Evolutionary conservation across 2,329 filamentous ascomycete genomes (phyloP).

Genomic region (Mycocentrospora acerina): DNA sequence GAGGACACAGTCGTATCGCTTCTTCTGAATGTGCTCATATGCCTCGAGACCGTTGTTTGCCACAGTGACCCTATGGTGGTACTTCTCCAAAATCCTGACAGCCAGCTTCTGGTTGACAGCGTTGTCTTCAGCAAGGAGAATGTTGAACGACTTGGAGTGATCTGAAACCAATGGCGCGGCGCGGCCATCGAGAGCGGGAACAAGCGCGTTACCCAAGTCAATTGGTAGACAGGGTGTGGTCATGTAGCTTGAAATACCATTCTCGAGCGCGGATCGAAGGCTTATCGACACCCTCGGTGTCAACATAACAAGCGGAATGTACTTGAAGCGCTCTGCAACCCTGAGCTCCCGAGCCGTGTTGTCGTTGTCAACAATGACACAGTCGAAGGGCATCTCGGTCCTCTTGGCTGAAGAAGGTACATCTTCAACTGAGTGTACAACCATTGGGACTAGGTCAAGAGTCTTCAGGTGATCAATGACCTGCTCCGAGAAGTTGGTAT

Average conservation of each 20-base stretch:
- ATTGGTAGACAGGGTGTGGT: constrained; percentile 93
- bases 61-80: constrained; percentile 88
- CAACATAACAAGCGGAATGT: constrained; percentile 90
- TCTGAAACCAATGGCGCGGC: constrained; percentile 89
- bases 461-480: constrained; percentile 76
- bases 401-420: constrained; percentile 57
- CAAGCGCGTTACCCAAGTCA: constrained; percentile 93
- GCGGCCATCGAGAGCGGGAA: constrained; percentile 89
- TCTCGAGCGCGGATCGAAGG: constrained; percentile 87
- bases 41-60: constrained; percentile 95
- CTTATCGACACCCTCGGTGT: constrained; percentile 88
- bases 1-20: constrained; percentile 91
- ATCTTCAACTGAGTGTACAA: constrained; percentile 76
- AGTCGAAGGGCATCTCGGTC: constrained; percentile 72
- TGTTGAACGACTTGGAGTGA: constrained; percentile 93
- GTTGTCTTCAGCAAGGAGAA: constrained; percentile 94
- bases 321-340: constrained; percentile 93
- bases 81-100: constrained; percentile 96
- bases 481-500: constrained; percentile 73
- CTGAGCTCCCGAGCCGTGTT: constrained; percentile 84
- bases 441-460: constrained; percentile 77
- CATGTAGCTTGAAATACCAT: constrained; percentile 99
- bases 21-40: constrained; percentile 86
- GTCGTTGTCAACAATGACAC: constrained; percentile 93
- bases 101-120: constrained; percentile 94